Conservation (phyloP, 257 asterid species). For the Datura wrightii region DNA sequence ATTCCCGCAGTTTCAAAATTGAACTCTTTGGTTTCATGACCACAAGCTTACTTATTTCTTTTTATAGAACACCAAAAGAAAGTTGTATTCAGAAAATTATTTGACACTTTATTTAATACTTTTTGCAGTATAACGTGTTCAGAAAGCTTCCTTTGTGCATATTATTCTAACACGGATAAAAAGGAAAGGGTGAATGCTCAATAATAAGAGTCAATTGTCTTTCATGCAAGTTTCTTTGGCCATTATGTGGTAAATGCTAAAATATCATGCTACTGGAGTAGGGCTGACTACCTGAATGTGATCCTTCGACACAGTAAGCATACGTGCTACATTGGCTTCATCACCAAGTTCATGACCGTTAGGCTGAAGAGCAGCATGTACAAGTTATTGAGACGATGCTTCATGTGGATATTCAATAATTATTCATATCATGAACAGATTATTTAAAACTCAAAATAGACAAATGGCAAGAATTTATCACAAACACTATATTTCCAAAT, state of each 20-base stretch:
- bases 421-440: constrained; percentile 2
- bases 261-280: constrained; percentile 15
- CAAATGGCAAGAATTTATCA: background rate
- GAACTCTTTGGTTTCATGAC: background rate
- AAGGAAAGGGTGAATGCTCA: background rate
- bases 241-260: background rate
- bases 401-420: background rate
- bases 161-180: background rate
- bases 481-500: background rate
- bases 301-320: constrained; percentile 79
- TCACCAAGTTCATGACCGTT: constrained; percentile 79
- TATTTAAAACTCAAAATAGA: background rate
- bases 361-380: constrained; percentile 58
- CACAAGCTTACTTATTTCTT: background rate
- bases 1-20: background rate
- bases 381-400: constrained; percentile 26
- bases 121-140: background rate
- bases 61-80: background rate
- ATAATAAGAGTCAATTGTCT: background rate
- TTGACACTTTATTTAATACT: background rate
- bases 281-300: constrained; percentile 74
- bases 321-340: constrained; percentile 54
- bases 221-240: background rate
- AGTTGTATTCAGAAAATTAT: background rate
- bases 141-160: background rate